Percentiles rank a stretch among this genome's conserved stretches.
phyloP scores from a whole-genome alignment of 495 filamentous ascomycete species.

The Arthonia radiata region DNA sequence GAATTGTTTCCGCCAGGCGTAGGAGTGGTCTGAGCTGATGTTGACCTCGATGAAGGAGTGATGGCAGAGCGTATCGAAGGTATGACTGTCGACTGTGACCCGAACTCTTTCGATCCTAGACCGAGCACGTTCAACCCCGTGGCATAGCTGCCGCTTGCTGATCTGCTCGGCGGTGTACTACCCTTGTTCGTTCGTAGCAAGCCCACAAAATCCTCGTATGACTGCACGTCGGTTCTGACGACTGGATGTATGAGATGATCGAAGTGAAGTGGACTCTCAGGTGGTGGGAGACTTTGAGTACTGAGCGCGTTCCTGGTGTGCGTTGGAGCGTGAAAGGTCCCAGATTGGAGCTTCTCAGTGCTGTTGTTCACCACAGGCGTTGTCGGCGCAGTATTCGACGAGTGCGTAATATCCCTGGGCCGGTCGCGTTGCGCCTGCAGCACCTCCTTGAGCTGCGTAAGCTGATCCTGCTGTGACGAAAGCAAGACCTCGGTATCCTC shows the following conservation, averaged over 20 bases:
- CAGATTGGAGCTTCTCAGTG: no score
- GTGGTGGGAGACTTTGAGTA: conserved; percentile 21
- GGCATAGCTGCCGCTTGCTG: conserved; percentile 42
- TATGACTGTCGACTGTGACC: no score
- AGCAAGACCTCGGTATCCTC: conserved; percentile 70
- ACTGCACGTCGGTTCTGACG: conserved; percentile 51
- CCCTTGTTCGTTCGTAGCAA: conserved; percentile 43
- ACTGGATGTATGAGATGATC: conserved; percentile 59
- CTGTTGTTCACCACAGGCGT: conserved; percentile 34
- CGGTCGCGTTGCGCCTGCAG: conserved; percentile 74
- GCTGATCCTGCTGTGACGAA: conserved; percentile 74
- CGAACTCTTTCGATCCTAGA: no score
- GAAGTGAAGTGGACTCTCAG: conserved; percentile 67
- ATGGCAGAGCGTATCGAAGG: no score
- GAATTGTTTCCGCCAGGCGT: no score
- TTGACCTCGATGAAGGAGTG: no score
- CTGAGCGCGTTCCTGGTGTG: no score
- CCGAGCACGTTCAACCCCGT: conserved; percentile 37
- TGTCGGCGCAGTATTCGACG: conserved; percentile 37
- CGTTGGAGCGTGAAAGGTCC: no score
- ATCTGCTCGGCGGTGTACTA: conserved; percentile 31
- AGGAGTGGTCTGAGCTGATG: no score
- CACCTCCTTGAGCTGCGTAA: conserved; percentile 68
- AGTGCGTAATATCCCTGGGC: conserved; percentile 41
- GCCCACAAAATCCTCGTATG: conserved; percentile 67